phyloP scores from a whole-genome alignment of 2,329 filamentous ascomycete genomes.

The Microsporum canis region DNA sequence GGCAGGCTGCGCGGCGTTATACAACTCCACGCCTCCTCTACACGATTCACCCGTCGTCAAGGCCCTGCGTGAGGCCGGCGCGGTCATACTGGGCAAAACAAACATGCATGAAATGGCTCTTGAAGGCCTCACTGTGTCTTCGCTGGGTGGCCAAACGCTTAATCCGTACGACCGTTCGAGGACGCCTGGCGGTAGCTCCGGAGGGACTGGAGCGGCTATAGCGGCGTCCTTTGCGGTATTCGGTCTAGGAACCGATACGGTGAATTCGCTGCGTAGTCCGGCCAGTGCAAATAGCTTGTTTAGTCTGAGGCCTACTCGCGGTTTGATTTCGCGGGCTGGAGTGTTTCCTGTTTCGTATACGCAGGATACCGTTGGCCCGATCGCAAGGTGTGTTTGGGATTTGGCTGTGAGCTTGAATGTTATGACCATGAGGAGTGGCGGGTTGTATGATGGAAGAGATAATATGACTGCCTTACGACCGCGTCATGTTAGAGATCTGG shows the following conservation, averaged over 20 bases:
- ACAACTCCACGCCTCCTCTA: conserved; percentile 28
- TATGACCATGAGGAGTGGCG: conserved; percentile 46
- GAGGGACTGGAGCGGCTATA: conserved; percentile 51
- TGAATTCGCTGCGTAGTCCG: conserved; percentile 52
- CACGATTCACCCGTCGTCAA: conserved; percentile 42
- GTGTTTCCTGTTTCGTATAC: conserved; percentile 47
- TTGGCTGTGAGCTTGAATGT: conserved; percentile 42
- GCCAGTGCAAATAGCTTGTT: conserved; percentile 51
- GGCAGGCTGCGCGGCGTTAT: conserved; percentile 42
- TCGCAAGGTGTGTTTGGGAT: conserved; percentile 42
- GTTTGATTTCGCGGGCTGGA: conserved; percentile 41
- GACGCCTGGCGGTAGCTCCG: conserved; percentile 55
- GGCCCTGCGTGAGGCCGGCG: conserved; percentile 42
- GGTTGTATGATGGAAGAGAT: conserved; percentile 16
- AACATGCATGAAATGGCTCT: conserved; percentile 55
- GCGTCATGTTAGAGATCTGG: conserved; percentile 16
- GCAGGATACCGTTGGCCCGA: conserved; percentile 47
- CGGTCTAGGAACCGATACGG: conserved; percentile 49
- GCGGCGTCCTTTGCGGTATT: conserved; percentile 48
- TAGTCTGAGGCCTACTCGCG: conserved; percentile 47
- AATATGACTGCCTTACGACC: conserved; percentile 29
- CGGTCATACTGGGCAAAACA: conserved; percentile 48
- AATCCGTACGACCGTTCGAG: conserved; percentile 55
- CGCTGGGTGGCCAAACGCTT: conserved; percentile 51
- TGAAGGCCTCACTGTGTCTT: conserved; percentile 53